Base-by-base conservation (phyloP, 371 early-diverging fungal genomes). In the Syncephalastrum contaminatum region DNA sequence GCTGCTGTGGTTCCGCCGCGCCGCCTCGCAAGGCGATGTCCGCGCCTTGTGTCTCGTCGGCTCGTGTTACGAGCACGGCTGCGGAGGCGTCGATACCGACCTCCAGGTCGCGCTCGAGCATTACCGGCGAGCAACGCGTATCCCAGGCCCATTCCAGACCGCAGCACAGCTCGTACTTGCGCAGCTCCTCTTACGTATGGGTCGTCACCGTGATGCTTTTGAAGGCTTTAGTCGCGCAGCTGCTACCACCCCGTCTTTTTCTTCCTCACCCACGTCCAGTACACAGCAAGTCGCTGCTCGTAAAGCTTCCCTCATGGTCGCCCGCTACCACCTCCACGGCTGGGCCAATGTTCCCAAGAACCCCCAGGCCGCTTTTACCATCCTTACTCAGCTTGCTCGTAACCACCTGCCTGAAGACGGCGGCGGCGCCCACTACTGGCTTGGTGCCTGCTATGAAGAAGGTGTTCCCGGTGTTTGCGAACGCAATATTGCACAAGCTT, bases 11-110 rank as follows among this genome's bases (percentile, higher is more conserved):
- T 93, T 87, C 68, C 64, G 67, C 14, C 75, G 73, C 40, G 85
- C 90, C 4, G 89, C 90, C 0, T 59, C 71, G 2, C 73, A 77
- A 19, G 88, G 87, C 20, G 84, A 89, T 56, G 76, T 83, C 0
- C 51, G 82, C 19, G 88, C 92, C 0, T 72, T 88, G 59, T 84
- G 86, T 60, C 80, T 86, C 20, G 73, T 92, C 16, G 93, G 90
- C 0, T 79, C 88, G 56, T 86, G 84, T 27, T 87, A 87, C 59
- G 84, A 86, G 25, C 77, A 86, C 51, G 93, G 92, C 18, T 69
- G 81, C 27, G 90, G 90, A 8, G 84, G 88, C 4, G 72, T 75
- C 3, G 27, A 21, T 19, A 60, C 73, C 21, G 80, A 86, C 56
- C 43, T 54, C 3, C 58, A 63, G 4, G 63, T 71, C 24, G 85